These are phyloP conservation scores for Mucor lusitanicus DNA, from an alignment of 371 early-diverging fungal species.

Conservation along the genomic window DNA sequence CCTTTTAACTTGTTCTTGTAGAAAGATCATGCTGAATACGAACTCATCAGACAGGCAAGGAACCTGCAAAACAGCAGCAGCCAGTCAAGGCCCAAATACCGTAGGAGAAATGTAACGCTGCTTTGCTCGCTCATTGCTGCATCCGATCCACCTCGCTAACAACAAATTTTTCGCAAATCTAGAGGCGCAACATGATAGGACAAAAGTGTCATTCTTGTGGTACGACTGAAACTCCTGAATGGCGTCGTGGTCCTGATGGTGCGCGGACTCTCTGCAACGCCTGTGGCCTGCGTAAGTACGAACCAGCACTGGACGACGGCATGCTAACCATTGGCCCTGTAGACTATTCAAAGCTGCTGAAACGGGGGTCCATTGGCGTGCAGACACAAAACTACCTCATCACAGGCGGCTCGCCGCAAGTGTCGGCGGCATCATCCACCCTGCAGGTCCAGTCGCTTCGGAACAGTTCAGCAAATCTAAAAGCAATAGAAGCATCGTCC, in stretches of 20 bases:
- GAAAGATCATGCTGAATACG: slow-evolving; percentile 31
- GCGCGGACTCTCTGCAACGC: slow-evolving; percentile 70
- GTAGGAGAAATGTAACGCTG: slow-evolving; percentile 34
- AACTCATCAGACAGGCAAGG: slow-evolving; percentile 39
- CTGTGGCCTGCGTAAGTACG: slow-evolving; percentile 62
- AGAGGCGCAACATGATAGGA: slow-evolving; percentile 39
- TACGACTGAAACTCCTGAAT: slow-evolving; percentile 68
- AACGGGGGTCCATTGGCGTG: slow-evolving; percentile 24
- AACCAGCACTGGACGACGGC: too few relatives aligned
- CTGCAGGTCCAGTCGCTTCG: background rate
- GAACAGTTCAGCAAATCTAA: background rate
- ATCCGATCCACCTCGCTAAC: background rate
- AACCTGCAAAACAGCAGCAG: slow-evolving; percentile 24
- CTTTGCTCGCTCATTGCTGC: background rate
- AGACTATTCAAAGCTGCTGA: slow-evolving; percentile 30
- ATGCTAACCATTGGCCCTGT: background rate
- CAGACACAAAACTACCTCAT: slow-evolving; percentile 24
- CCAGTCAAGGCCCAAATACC: slow-evolving; percentile 28
- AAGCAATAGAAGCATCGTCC: background rate
- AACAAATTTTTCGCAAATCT: slow-evolving; percentile 1
- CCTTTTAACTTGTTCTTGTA: background rate
- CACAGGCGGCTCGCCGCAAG: background rate
- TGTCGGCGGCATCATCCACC: background rate
- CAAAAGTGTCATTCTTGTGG: slow-evolving; percentile 63
- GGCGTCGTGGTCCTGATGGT: slow-evolving; percentile 72